phyloP scores from a whole-genome alignment of 2,329 filamentous ascomycete genomes.

The Pestalotiopsis sp. region DNA sequence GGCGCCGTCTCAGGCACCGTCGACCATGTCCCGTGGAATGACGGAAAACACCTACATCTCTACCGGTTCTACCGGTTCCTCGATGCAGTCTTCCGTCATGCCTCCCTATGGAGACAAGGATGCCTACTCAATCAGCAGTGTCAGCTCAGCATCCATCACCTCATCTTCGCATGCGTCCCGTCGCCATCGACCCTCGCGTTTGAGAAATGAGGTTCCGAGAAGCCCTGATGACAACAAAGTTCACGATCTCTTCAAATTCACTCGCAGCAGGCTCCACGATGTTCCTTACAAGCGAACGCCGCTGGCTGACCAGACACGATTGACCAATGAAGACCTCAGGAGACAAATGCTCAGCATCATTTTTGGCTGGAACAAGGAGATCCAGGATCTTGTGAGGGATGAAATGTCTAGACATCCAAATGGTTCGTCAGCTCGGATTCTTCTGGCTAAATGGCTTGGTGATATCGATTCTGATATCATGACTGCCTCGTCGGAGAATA shows the following conservation, averaged over 20 bases:
- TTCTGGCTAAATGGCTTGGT: constrained; percentile 91
- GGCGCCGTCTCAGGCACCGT: constrained; percentile 53
- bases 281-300: constrained; percentile 77
- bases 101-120: constrained; percentile 44
- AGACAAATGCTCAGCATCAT: constrained; percentile 91
- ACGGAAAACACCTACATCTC: constrained; percentile 72
- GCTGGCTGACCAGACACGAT: constrained; percentile 54
- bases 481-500: constrained; percentile 78
- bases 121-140: constrained; percentile 57
- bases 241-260: constrained; percentile 84
- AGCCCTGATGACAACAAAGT: constrained; percentile 76
- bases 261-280: constrained; percentile 77
- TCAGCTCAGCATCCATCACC: constrained; percentile 52
- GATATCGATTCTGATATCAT: constrained; percentile 82
- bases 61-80: constrained; percentile 55
- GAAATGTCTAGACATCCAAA: constrained; percentile 76
- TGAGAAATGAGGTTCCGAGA: constrained; percentile 78
- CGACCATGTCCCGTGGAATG: constrained; percentile 54
- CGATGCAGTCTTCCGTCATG: constrained; percentile 39
- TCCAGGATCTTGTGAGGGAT: constrained; percentile 79
- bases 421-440: constrained; percentile 76
- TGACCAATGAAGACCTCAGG: constrained; percentile 80
- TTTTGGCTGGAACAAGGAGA: constrained; percentile 91
- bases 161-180: constrained; percentile 48
- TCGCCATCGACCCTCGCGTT: constrained; percentile 62